Base-by-base conservation (phyloP, 768 basidiomycete genomes). In the Leccinum variicolor region DNA sequence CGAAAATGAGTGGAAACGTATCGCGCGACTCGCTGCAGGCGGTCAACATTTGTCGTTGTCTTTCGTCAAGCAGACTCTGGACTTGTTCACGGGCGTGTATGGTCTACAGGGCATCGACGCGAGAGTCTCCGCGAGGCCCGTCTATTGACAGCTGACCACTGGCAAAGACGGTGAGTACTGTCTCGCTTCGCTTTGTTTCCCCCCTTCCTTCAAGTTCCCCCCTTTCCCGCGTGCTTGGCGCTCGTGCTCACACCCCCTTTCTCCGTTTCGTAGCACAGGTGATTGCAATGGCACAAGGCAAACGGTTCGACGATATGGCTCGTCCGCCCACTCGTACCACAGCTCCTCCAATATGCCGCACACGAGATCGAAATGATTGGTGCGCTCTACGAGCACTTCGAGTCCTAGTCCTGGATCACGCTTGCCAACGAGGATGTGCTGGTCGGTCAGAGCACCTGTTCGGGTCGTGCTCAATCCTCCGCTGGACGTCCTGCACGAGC, bases 281-380 rank as follows among this genome's bases (percentile, higher is more conserved):
- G 0, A 71, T 73, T 31, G 68, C 64, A 23, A 74, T 76, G 73
- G 28, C 75, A 77, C 66, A 68, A 69, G 56, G 52, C 62, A 2
- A 59, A 64, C 10, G 68, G 70, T 0, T 69, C 66, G 25, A 57
- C 41, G 1, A 56, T 70, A 33, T 79, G 78, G 79, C 33, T 75
- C 3, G 39, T 25, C 1, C 71, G 79, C 6, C 79, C 78, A 1
- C 69, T 80, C 39, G 19, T 65, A 4, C 43, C 68, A 1, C 64
- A 68, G 13, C 70, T 79, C 39, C 66, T 78, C 25, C 64, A 67
- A 17, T 79, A 79, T 34, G 77, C 79, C 3, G 75, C 77, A 6
- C 73, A 74, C 59, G 79, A 80, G 62, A 73, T 79, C 51, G 66
- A 69, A 29, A 68, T 77, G 57, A 74, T 80, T 53, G 68, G 64